These are phyloP conservation scores for Phaffomyces antillensis DNA, from an alignment of 805 yeast species.

Conservation along the genomic window DNA sequence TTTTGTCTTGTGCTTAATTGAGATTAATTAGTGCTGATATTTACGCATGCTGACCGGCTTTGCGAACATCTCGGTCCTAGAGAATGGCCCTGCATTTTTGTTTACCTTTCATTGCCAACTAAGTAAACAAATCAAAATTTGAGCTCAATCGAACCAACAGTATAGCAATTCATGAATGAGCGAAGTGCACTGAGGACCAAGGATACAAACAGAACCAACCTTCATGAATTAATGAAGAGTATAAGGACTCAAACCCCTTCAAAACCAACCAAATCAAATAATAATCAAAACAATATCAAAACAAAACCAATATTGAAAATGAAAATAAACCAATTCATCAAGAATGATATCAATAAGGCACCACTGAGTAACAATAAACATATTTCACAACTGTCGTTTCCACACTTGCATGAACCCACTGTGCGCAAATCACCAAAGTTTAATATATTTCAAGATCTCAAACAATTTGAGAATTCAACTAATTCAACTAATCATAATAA, in stretches of 20 bases:
- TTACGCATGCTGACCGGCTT: neutral
- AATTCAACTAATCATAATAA: neutral
- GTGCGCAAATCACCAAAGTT: neutral
- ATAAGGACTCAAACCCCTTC: too few relatives aligned
- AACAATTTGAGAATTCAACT: neutral
- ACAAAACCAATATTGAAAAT: too few relatives aligned
- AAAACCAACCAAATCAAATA: too few relatives aligned
- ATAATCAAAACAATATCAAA: too few relatives aligned
- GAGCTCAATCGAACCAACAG: too few relatives aligned
- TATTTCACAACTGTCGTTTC: too few relatives aligned
- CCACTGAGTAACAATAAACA: too few relatives aligned
- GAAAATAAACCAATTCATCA: too few relatives aligned
- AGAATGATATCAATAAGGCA: too few relatives aligned
- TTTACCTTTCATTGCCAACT: neutral
- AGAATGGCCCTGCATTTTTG: neutral
- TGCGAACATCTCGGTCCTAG: neutral
- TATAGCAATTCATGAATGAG: neutral
- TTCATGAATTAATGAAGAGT: too few relatives aligned
- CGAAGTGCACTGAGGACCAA: neutral
- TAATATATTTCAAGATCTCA: constrained; percentile 1
- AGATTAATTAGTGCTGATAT: neutral
- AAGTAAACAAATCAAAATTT: neutral
- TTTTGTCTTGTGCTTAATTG: neutral
- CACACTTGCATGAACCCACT: too few relatives aligned
- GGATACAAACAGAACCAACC: neutral